Evolutionary conservation across 2,329 filamentous ascomycete genomes (phyloP).

Genomic region (Clonostachys chloroleuca): DNA sequence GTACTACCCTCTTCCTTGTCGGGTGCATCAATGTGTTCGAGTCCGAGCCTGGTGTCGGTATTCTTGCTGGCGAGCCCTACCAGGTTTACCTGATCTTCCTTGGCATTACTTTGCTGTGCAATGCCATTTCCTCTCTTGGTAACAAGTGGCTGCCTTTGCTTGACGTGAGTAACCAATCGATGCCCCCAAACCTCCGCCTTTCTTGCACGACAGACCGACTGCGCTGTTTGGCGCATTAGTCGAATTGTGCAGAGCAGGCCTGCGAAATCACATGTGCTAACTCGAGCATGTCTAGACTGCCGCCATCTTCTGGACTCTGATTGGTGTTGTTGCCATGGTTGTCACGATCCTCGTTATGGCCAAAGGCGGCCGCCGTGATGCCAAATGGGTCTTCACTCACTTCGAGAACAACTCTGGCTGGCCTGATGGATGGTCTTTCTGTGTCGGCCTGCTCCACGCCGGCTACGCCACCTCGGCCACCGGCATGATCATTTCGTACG

Average conservation of each 20-base stretch:
- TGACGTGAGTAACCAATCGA: constrained; percentile 49
- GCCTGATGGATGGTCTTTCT: constrained; percentile 68
- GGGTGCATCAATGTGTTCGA: constrained; percentile 53
- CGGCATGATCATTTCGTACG: constrained; percentile 75
- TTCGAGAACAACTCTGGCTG: constrained; percentile 68
- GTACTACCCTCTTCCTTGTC: constrained; percentile 62
- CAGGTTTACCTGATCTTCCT: constrained; percentile 71
- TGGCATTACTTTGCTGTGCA: constrained; percentile 59
- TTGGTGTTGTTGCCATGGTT: constrained; percentile 61
- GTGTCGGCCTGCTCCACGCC: constrained; percentile 66
- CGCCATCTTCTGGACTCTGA: constrained; percentile 72
- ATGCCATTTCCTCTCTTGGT: constrained; percentile 61
- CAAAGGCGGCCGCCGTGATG: constrained; percentile 61
- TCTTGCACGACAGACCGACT: background rate
- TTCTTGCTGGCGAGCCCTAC: constrained; percentile 49
- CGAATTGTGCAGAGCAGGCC: background rate
- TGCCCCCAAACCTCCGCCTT: background rate
- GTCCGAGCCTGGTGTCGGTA: constrained; percentile 29
- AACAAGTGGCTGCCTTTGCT: constrained; percentile 64
- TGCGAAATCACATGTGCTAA: background rate
- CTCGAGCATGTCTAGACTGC: constrained; percentile 45
- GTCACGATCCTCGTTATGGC: constrained; percentile 61
- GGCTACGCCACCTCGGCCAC: constrained; percentile 73
- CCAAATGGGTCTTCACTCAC: constrained; percentile 60
- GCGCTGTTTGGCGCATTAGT: constrained; percentile 1